A percentile compares a stretch with the other conserved stretches of the same genome.
Conservation (phyloP, 495 filamentous ascomycete genomes). For the Trypethelium eluteriae region DNA sequence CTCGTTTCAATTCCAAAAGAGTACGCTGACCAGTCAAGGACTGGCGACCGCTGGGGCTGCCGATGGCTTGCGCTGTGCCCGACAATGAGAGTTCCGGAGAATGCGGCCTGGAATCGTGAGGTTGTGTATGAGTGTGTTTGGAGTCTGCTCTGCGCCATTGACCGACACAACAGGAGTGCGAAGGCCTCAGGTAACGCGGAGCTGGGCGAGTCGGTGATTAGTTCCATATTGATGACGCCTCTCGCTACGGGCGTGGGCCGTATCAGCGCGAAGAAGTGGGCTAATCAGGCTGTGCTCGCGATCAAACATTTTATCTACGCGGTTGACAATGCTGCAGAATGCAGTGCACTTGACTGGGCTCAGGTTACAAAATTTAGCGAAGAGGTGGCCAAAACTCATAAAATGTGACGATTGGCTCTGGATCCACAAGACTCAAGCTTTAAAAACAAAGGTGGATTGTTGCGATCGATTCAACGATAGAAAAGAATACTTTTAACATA, state of each 20-base stretch:
- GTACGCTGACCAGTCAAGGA: slow-evolving; percentile 24
- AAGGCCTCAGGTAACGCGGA: background rate
- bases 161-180: slow-evolving; percentile 37
- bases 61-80: slow-evolving; percentile 45
- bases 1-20: slow-evolving; percentile 38
- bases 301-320: slow-evolving; percentile 37
- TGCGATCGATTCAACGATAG: no score
- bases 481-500: no score
- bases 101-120: slow-evolving; percentile 44
- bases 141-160: slow-evolving; percentile 43
- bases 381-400: slow-evolving; percentile 18
- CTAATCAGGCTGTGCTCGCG: slow-evolving; percentile 43
- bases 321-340: slow-evolving; percentile 14
- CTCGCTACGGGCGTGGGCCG: slow-evolving; percentile 42
- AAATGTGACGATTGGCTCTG: background rate
- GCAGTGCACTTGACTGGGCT: slow-evolving; percentile 12
- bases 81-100: slow-evolving; percentile 42
- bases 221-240: slow-evolving; percentile 43
- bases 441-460: no score
- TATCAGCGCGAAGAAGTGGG: slow-evolving; percentile 43
- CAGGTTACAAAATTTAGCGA: slow-evolving; percentile 14
- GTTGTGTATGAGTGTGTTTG: slow-evolving; percentile 49
- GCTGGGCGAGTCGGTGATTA: slow-evolving; percentile 29
- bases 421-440: no score
- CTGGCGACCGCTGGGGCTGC: slow-evolving; percentile 33